Evolutionary conservation across 2,329 filamentous ascomycete genomes (phyloP).

Genomic region (Fusarium scirpi): DNA sequence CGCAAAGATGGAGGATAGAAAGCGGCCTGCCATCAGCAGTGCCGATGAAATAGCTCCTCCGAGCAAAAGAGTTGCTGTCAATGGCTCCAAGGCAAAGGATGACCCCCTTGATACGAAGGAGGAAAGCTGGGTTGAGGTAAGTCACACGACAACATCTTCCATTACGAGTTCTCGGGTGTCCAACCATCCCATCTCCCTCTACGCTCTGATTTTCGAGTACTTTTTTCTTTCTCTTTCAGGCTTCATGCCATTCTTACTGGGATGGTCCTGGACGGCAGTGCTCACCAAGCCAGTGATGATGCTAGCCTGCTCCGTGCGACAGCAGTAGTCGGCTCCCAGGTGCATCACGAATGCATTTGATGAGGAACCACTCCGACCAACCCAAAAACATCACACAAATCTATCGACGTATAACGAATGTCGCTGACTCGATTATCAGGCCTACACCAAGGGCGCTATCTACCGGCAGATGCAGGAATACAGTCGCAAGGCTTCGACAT

Average conservation of each 20-base stretch:
- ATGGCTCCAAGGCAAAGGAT: slow-evolving; percentile 74
- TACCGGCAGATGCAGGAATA: slow-evolving; percentile 98
- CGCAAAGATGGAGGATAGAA: slow-evolving; percentile 99
- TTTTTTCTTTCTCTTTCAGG: slow-evolving; percentile 19
- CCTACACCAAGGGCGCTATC: slow-evolving; percentile 85
- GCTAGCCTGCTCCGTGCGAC: slow-evolving; percentile 49
- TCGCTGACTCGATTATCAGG: slow-evolving; percentile 49
- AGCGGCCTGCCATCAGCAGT: slow-evolving; percentile 86
- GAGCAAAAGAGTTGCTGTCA: slow-evolving; percentile 90
- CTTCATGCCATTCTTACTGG: slow-evolving; percentile 46
- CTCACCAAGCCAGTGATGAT: slow-evolving; percentile 55
- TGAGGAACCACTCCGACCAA: slow-evolving; percentile 37
- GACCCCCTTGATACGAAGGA: slow-evolving; percentile 68
- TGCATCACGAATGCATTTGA: slow-evolving; percentile 39
- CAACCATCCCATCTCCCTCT: slow-evolving; percentile 22
- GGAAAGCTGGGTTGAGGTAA: slow-evolving; percentile 74
- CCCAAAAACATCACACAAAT: slow-evolving; percentile 38
- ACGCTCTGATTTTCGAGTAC: slow-evolving; percentile 22
- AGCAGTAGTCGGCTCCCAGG: slow-evolving; percentile 48
- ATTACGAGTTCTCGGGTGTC: slow-evolving; percentile 28
- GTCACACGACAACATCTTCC: slow-evolving; percentile 57
- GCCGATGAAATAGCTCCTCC: slow-evolving; percentile 88
- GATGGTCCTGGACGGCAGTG: slow-evolving; percentile 51
- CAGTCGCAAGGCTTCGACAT: slow-evolving; percentile 85
- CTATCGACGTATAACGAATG: slow-evolving; percentile 37